Evolutionary conservation across 139 green algal genomes (phyloP).

Genomic region (Ostreobium quekettii): DNA sequence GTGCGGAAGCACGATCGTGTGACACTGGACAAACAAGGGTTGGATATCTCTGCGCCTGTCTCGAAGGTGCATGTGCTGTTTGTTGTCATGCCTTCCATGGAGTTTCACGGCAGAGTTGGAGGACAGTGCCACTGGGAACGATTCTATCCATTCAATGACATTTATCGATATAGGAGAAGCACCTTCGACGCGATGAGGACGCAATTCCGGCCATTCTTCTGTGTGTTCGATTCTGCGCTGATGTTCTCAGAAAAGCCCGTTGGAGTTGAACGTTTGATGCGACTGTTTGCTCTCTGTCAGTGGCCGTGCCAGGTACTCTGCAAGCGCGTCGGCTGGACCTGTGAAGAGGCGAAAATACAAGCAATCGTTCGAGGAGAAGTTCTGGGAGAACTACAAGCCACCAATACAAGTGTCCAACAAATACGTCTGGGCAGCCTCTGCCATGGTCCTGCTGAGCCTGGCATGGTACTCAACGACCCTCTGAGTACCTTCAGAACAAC

Average conservation of each 20-base stretch:
- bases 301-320: neutral
- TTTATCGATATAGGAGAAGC: neutral
- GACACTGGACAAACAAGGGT: no score
- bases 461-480: conserved; percentile 46
- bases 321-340: neutral
- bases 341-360: conserved; percentile 13
- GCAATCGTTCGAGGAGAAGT: conserved; percentile 54
- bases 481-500: no score
- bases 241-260: neutral
- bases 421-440: conserved; percentile 44
- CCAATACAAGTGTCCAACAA: conserved; percentile 40
- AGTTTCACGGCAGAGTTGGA: no score
- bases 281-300: neutral
- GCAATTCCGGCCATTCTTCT: neutral
- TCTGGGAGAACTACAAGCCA: conserved; percentile 50
- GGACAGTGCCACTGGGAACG: no score
- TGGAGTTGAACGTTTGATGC: neutral
- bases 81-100: no score
- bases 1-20: no score
- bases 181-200: neutral
- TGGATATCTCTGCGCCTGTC: no score
- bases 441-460: conserved; percentile 26
- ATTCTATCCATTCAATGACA: no score
- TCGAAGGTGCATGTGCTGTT: no score
- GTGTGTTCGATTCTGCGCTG: neutral